Evolutionary conservation across 176 grass and related monocot genomes (phyloP).

Genomic region (Alopecurus myosuroides): DNA sequence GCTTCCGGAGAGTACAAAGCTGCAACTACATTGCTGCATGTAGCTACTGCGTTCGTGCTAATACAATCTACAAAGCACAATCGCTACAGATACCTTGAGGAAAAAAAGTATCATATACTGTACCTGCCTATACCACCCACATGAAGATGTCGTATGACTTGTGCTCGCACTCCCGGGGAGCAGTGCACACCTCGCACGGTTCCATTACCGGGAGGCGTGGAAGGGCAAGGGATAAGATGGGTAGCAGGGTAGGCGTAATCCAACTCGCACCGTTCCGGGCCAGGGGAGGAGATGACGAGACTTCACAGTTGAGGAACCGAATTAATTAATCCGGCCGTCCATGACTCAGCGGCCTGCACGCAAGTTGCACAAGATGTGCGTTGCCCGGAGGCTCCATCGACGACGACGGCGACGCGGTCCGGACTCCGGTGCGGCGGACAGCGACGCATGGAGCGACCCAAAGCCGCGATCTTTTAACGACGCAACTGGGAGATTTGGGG

Average conservation of each 20-base stretch:
- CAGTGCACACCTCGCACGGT: not conserved
- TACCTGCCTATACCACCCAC: not conserved
- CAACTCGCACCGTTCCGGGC: not conserved
- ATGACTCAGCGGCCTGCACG: not conserved
- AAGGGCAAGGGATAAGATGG: not conserved
- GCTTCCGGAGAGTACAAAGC: not conserved
- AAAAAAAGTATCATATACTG: not conserved
- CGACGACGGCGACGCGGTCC: not conserved
- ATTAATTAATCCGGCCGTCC: not conserved
- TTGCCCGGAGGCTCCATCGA: not conserved
- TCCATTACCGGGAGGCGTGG: not conserved
- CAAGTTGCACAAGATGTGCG: not conserved
- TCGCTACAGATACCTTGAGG: not conserved
- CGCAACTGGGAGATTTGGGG: not conserved
- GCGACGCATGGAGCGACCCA: slow-evolving; percentile 11
- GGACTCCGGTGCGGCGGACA: slow-evolving; percentile 1
- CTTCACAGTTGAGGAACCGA: not conserved
- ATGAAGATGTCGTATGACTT: not conserved
- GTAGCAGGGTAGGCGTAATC: not conserved
- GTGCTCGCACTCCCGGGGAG: not conserved
- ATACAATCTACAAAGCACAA: not conserved
- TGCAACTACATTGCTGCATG: not conserved
- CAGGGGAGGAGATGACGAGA: not conserved
- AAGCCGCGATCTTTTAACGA: slow-evolving; percentile 7
- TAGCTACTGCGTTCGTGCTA: not conserved